These are phyloP conservation scores for Dichotomocladium elegans DNA, from an alignment of 371 early-diverging fungal genomes.

Conservation along the genomic window DNA sequence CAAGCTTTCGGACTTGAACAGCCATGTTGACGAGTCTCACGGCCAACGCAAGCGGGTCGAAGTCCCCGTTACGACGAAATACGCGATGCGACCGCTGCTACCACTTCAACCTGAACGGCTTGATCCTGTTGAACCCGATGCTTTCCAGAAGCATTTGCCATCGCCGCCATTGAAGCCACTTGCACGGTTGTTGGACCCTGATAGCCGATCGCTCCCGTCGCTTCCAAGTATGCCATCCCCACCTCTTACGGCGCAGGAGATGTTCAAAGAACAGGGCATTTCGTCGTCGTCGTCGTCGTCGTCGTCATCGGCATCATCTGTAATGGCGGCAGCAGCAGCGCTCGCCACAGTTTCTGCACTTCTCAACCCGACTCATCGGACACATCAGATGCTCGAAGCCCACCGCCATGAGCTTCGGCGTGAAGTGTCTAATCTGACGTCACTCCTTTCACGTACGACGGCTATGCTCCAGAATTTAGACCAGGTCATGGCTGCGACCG, in stretches of 20 bases:
- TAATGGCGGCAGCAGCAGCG: constrained; percentile 18
- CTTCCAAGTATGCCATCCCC: constrained; percentile 37
- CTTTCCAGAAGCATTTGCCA: constrained; percentile 28
- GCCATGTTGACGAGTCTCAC: constrained; percentile 2
- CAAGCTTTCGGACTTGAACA: constrained; percentile 6
- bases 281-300: too few relatives aligned
- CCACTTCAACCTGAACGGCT: constrained; percentile 14
- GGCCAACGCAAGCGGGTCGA: constrained; percentile 23
- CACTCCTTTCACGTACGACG: constrained; percentile 54
- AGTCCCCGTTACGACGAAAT: constrained; percentile 5
- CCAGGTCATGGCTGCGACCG: constrained; percentile 40
- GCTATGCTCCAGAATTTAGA: constrained; percentile 61
- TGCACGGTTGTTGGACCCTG: constrained; percentile 33
- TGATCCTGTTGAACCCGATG: constrained; percentile 38
- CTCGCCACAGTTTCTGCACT: constrained; percentile 28
- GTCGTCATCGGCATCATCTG: too few relatives aligned
- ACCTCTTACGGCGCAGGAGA: constrained; percentile 30
- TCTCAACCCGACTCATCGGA: constrained; percentile 27
- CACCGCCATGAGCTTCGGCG: constrained; percentile 62
- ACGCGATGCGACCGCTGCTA: constrained; percentile 21
- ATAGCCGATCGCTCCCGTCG: constrained; percentile 9
- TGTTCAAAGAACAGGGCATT: constrained; percentile 2
- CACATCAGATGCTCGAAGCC: constrained; percentile 48
- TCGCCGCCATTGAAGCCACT: constrained; percentile 42
- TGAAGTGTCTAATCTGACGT: constrained; percentile 56